phyloP scores from a whole-genome alignment of 2,329 filamentous ascomycete species.

The Periconia digitata region DNA sequence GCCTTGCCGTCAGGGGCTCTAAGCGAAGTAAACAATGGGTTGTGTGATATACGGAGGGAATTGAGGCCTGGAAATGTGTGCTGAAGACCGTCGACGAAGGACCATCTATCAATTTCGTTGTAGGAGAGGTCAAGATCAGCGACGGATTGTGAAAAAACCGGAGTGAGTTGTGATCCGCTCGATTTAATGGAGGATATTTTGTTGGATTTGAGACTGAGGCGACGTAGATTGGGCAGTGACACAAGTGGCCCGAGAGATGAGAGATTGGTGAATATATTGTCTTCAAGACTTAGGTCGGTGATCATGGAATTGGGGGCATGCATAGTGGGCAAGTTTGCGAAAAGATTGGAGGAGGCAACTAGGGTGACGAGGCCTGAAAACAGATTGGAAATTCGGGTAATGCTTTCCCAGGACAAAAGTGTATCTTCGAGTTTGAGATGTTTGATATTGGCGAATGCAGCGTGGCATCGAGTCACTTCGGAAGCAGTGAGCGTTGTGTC shows the following conservation, averaged over 20 bases:
- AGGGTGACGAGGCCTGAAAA: conserved; percentile 61
- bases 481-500: conserved; percentile 24
- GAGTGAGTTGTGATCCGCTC: conserved; percentile 10
- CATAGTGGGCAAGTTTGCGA: conserved; percentile 30
- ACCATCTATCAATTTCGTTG: conserved; percentile 61
- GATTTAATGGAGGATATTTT: conserved; percentile 55
- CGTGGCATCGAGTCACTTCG: conserved; percentile 24
- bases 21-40: conserved; percentile 74
- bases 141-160: conserved; percentile 34
- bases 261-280: conserved; percentile 67
- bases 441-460: conserved; percentile 43
- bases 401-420: conserved; percentile 42
- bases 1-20: conserved; percentile 40
- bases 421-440: conserved; percentile 54
- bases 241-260: conserved; percentile 61
- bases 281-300: conserved; percentile 68
- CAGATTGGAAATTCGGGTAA: conserved; percentile 46
- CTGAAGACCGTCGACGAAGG: conserved; percentile 70
- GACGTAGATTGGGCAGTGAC: conserved; percentile 56
- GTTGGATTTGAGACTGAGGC: conserved; percentile 72
- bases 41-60: conserved; percentile 78
- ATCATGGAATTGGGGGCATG: conserved; percentile 54
- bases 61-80: conserved; percentile 70
- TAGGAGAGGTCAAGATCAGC: conserved; percentile 49
- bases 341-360: conserved; percentile 44